These are phyloP conservation scores for Podila verticillata DNA, from an alignment of 192 early-diverging fungal species.

Conservation along the genomic window DNA sequence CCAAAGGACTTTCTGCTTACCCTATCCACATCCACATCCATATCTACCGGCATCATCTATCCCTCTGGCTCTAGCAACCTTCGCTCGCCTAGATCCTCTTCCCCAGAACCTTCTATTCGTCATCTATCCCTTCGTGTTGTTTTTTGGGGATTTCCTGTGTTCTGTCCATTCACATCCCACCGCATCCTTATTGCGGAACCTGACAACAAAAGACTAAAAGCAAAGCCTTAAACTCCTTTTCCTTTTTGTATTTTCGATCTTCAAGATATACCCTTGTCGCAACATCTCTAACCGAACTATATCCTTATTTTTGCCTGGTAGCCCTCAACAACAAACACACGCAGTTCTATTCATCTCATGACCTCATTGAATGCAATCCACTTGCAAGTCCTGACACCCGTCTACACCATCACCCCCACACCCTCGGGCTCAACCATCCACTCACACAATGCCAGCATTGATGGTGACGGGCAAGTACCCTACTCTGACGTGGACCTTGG, in stretches of 20 bases:
- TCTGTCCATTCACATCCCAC: too few relatives aligned
- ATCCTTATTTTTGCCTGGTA: background rate
- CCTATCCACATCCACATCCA: too few relatives aligned
- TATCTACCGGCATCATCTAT: too few relatives aligned
- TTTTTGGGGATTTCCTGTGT: too few relatives aligned
- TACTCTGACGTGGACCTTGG: background rate
- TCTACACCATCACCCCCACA: background rate
- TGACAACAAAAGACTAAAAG: too few relatives aligned
- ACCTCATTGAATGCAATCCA: constrained; percentile 18
- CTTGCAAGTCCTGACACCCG: constrained; percentile 6
- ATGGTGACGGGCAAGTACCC: background rate
- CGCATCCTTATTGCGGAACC: too few relatives aligned
- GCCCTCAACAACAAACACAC: background rate
- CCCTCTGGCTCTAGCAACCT: too few relatives aligned
- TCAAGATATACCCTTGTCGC: background rate
- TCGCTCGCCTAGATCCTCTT: too few relatives aligned
- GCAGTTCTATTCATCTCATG: background rate
- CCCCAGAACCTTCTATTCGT: too few relatives aligned
- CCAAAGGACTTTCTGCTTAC: too few relatives aligned
- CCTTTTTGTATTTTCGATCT: background rate
- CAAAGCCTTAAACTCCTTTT: background rate
- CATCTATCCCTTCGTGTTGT: too few relatives aligned
- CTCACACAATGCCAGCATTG: background rate
- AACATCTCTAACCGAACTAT: background rate
- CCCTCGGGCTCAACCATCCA: constrained; percentile 9